These are phyloP conservation scores for Colletotrichum paranaense DNA, from an alignment of 2,329 filamentous ascomycete genomes.

Conservation along the genomic window DNA sequence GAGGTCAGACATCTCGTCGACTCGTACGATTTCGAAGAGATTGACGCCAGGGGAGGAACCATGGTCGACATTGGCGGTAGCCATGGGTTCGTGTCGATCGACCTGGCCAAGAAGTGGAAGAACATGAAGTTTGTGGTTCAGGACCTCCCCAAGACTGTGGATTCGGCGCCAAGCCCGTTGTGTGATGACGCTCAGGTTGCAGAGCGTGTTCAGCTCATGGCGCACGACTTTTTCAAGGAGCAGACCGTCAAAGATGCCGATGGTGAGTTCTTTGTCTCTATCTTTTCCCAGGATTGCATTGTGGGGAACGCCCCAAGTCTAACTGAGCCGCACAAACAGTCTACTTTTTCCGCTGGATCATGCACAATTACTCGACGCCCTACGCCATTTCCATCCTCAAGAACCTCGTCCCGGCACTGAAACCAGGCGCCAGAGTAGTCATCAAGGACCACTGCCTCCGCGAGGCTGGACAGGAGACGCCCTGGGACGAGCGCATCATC, in stretches of 20 bases:
- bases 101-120: conserved; percentile 61
- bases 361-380: conserved; percentile 58
- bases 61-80: conserved; percentile 71
- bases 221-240: conserved; percentile 38
- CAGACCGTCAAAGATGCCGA: conserved; percentile 43
- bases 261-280: conserved; percentile 19
- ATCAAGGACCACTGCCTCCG: conserved; percentile 49
- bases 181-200: conserved; percentile 33
- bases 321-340: conserved; percentile 41
- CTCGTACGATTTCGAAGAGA: conserved; percentile 62
- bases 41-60: conserved; percentile 57
- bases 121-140: conserved; percentile 47
- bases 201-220: conserved; percentile 30
- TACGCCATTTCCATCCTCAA: conserved; percentile 45
- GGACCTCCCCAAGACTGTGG: conserved; percentile 40
- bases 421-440: conserved; percentile 45
- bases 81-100: conserved; percentile 67
- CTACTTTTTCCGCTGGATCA: conserved; percentile 55
- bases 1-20: conserved; percentile 64
- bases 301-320: background rate
- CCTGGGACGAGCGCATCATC: conserved; percentile 60
- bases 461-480: conserved; percentile 50
- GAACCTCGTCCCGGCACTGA: conserved; percentile 49
- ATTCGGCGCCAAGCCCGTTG: conserved; percentile 31
- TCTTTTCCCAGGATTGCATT: background rate